Base-by-base conservation (phyloP, 192 early-diverging fungal genomes). In the Pilobolus umbonatus region DNA sequence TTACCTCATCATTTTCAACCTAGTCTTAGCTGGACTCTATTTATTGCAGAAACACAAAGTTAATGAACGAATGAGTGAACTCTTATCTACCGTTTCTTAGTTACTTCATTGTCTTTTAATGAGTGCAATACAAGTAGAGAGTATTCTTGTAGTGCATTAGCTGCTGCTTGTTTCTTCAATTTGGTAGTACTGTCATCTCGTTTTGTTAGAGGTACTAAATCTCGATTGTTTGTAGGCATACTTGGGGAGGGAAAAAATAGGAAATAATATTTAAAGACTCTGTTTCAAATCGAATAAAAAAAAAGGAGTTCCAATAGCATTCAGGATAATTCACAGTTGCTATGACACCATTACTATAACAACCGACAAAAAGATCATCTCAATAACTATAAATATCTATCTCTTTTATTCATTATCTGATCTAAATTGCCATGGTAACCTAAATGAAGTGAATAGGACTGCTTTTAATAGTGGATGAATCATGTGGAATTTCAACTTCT, bases 1-100 rank as follows among this genome's bases (percentile, higher is more conserved):
- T 45, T 45, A 58, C 57, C 45, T 29, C 57, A 59, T 59, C 57
- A 59, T 59, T 48, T 48, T 59, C 14, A 59, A 24, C 10, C 57
- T 44, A 29, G 57, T 59, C 12, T 59, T 59, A 35, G 57, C 57
- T 9, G 57, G 57, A 47, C 45, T 59, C 57, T 59, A 38, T 7
- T 35, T 22, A 46, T n/a, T n/a, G n/a, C n/a, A n/a, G n/a, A n/a
- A n/a, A n/a, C 22, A 48, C 7, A 7, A 8, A 38, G 45, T 12
- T 14, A 8, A 14, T 14, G 14, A 15, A 19, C 25, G 12, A 46
- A 21, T 4, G 31, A 1, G 4, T 22, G 29, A 58, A 38, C 11
- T 5, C 26, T 8, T 24, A 28, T 4, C 26, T 14, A 28, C 24
- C 3, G 14, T n/a, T 48, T 8, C 22, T 50, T 10, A 4, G 5